Evolutionary conservation across 768 basidiomycete genomes (phyloP), one percentile per base, ranked within the genome.

Genomic region (Termitomyces sp.): DNA sequence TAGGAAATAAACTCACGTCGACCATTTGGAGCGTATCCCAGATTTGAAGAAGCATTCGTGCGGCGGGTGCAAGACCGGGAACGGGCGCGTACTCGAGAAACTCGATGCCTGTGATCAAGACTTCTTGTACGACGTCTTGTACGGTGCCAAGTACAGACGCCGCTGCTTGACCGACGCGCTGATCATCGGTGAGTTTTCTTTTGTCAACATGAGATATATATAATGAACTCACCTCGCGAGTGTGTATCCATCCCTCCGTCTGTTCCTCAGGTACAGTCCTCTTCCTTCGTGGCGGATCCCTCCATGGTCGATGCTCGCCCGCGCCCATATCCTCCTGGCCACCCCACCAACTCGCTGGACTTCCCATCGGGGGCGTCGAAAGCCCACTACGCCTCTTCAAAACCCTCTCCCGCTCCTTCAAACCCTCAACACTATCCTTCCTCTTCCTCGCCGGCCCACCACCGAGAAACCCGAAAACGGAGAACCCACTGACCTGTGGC

Each of bases 11-110:
- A 74, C 84, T 62, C 58, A 89, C 87, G 49, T 87, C 85, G 11
- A 88, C 82, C 22, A 68, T 61, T 53, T 84, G 75, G 5, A 85
- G 72, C 0, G 82, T 72, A 41, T 84, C 79, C 88, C 88, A 89
- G n/a, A 89, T 85, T 9, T 63, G 66, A 16, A 88, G 59, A 45
- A 89, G 63, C 3, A 75, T 77, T 39, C 67, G 72, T 0, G 82
- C 85, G 0, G 80, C 82, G 12, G 73, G 69, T 4, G 72, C 69
- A 7, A 89, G 70, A 0, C 84, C 85, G 0, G 79, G 75, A 13
- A 89, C 62, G 10, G 88, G 88, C 0, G 73, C 78, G 27, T 82
- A 73, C 4, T 74, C 68, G 18, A 78, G 70, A 7, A 80, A 54
- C 13, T 81, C 77, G 3, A 73, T 68, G 31, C 74, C 67, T 1